Base-by-base conservation (phyloP, 192 early-diverging fungal species). In the Linnemannia elongata region DNA sequence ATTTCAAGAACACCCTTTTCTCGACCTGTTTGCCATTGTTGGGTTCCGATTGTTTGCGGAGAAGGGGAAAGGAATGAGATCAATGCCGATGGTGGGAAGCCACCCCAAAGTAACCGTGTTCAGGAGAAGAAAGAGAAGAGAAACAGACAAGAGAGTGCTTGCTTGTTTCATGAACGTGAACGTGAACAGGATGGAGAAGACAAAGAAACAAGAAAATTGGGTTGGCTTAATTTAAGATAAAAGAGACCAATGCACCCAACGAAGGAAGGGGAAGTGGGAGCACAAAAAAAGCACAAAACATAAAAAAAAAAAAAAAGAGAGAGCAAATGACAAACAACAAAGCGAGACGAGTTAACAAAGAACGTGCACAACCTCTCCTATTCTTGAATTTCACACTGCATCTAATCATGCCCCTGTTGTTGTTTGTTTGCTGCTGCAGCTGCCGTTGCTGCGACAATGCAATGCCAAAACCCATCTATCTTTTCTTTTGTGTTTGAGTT, bases 231-330 rank as follows among this genome's bases (percentile, higher is more conserved):
- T 42, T 72, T 42, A 72, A 49, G 72, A 74, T 49, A 49, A 66
- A 30, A 66, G 60, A 27, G 2, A 27, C 60, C 44, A 45, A 60
- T 60, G 57, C 57, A 24, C 49, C 12, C 1, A 33, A 30, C 3
- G 60, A 66, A 30, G 24, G 30, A 44, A 35, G 42, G 44, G 57
- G 55, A 77, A 18, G 47, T 35, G 36, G 20, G 55, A 22, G 71
- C 69, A 78, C 35, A 42, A 63, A 76, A 76, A 39, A 74, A 47
- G 72, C n/a, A 73, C 38, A 73, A 45, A 44, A 72, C 44, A n/a
- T n/a, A n/a, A n/a, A n/a, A n/a, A n/a, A n/a, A n/a, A 73, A 45
- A 55, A 1, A 47, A 45, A n/a, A 47, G 35, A 52, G 30, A 30
- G 45, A 44, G 9, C 42, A 2, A 20, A 70, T 22, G 38, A 35